Percentiles rank a stretch among this genome's conserved stretches.
These are phyloP conservation scores for Lactarius psammicola DNA, from an alignment of 768 basidiomycete genomes.

Conservation along the genomic window DNA sequence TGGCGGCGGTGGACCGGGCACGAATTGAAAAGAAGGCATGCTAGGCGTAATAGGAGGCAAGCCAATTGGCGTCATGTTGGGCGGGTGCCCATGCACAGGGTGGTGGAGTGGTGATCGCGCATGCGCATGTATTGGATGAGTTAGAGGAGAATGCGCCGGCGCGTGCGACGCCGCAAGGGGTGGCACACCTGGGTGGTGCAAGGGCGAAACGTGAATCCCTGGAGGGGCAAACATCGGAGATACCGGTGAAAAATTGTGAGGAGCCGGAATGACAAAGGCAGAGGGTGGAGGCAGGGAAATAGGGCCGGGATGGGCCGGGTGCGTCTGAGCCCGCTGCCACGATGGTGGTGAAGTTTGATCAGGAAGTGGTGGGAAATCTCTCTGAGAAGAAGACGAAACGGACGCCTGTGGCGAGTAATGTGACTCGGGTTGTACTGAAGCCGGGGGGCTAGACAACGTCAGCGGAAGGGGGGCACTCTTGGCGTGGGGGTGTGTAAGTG, in stretches of 20 bases:
- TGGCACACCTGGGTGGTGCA: slow-evolving; percentile 11
- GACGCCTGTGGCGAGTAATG: slow-evolving; percentile 1
- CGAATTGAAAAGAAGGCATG: slow-evolving; percentile 93
- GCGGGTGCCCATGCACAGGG: slow-evolving; percentile 35
- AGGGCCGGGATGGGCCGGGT: slow-evolving; percentile 64
- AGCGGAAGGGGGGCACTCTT: slow-evolving; percentile 7
- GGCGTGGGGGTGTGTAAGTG: slow-evolving; percentile 4
- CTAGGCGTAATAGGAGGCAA: slow-evolving; percentile 94
- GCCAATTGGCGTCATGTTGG: slow-evolving; percentile 58
- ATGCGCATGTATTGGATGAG: slow-evolving; percentile 35
- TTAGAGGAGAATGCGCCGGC: slow-evolving; percentile 39
- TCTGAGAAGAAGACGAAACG: slow-evolving; percentile 12
- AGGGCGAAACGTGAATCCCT: slow-evolving; percentile 19
- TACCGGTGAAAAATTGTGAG: slow-evolving; percentile 33
- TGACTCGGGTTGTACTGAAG: not conserved
- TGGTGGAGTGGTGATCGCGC: slow-evolving; percentile 42
- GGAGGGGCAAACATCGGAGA: slow-evolving; percentile 34
- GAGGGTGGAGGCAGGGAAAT: slow-evolving; percentile 66
- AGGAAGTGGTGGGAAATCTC: slow-evolving; percentile 2
- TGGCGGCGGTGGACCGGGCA: slow-evolving; percentile 48
- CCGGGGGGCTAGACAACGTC: not conserved
- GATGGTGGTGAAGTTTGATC: slow-evolving; percentile 27
- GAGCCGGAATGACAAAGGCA: slow-evolving; percentile 42
- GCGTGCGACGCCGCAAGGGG: slow-evolving; percentile 22
- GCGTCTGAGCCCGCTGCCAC: slow-evolving; percentile 31